Base-by-base conservation (phyloP, 1,139 yeast genomes). In the Yamadazyma spencermartinsiae region DNA sequence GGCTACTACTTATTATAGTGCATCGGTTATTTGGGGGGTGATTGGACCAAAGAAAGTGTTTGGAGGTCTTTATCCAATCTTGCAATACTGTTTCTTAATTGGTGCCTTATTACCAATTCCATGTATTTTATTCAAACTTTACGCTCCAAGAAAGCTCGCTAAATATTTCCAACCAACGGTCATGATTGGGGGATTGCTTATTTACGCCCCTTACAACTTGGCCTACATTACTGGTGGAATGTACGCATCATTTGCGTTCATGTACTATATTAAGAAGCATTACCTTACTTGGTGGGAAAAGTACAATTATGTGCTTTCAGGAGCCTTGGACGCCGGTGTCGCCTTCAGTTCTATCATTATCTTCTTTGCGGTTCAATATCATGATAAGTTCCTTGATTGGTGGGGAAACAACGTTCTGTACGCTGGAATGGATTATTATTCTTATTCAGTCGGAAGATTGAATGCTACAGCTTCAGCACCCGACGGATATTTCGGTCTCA, bases 21-120 rank as follows among this genome's bases (percentile, higher is more conserved):
- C 80, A 17, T 71, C 80, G 8, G 73, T 78, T 19, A 61, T 76
- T 14, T 79, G 80, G 76, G 83, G 83, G 48, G 79, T 72, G 28
- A 72, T 79, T 50, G 84, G 85, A 2, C 84, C 85, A 20, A 65
- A 68, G 49, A 65, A 74, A 33, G 75, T 79, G n/a, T 77, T 80
- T 48, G 55, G 58, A 38, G 68, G 67, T 1, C 50, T 73, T 14
- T 74, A 75, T 46, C 80, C 80, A 27, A 50, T 61, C 23, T 52
- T 74, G 54, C 63, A 66, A 49, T 74, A 61, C 60, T 68, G 76
- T 43, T 79, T 79, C 68, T 60, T 77, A 38, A 67, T 78, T 39
- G 83, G 84, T 1, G 72, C 72, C 19, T 46, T 72, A 3, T 48
- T 71, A 13, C 78, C 77, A 2, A 52, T 59, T 48, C 66, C 54